These are phyloP conservation scores for Phytopythium ostracodes DNA, from an alignment of 352 stramenopile genomes.

Conservation along the genomic window DNA sequence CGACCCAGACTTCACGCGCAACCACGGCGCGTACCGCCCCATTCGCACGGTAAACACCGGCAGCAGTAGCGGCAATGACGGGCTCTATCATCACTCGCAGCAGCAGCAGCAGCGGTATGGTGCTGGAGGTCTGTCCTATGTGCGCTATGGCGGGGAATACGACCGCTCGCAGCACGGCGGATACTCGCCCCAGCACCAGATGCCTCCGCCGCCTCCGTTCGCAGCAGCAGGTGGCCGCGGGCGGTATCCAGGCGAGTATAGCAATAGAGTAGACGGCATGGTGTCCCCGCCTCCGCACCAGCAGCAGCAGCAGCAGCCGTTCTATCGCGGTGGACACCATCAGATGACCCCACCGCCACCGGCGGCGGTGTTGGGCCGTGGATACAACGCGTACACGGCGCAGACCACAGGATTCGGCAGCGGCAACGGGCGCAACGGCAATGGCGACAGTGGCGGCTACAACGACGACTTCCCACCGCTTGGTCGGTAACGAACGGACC, in stretches of 20 bases:
- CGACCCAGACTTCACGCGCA: conserved; percentile 90
- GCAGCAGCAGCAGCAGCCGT: conserved; percentile 29
- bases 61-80: conserved; percentile 10
- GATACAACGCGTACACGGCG: conserved; percentile 25
- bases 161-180: background rate
- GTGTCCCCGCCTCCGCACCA: conserved; percentile 22
- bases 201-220: background rate
- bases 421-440: conserved; percentile 10
- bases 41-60: conserved; percentile 13
- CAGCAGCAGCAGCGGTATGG: conserved; percentile 21
- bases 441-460: conserved; percentile 29
- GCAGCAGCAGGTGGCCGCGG: conserved; percentile 17
- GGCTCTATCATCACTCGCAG: conserved; percentile 13
- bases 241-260: conserved; percentile 33
- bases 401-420: conserved; percentile 11
- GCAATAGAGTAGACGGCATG: conserved; percentile 60
- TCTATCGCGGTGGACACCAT: conserved; percentile 21
- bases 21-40: conserved; percentile 65
- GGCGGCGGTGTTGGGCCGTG: conserved; percentile 18
- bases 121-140: conserved; percentile 2
- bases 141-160: conserved; percentile 12
- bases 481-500: conserved; percentile 32
- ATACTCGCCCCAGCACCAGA: conserved; percentile 4
- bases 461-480: conserved; percentile 74
- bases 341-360: conserved; percentile 30